phyloP scores from a whole-genome alignment of 176 grass and related monocot genomes.

The Alopecurus myosuroides region DNA sequence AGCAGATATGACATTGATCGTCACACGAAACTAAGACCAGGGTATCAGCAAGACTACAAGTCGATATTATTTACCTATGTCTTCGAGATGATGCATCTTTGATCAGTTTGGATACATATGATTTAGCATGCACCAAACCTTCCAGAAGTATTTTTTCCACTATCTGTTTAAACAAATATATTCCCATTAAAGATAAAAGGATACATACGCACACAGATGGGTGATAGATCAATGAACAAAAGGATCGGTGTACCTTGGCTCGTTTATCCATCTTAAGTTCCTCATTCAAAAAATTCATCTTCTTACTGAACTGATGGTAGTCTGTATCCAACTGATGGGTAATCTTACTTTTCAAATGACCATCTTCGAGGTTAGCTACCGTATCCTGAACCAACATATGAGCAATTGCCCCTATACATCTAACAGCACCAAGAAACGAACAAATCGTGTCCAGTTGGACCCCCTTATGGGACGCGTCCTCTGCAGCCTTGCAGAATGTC shows the following conservation, averaged over 20 bases:
- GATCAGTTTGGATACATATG: not conserved
- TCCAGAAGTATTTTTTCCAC: not conserved
- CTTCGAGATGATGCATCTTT: not conserved
- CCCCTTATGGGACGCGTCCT: not conserved
- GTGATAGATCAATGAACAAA: not conserved
- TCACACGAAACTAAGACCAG: not conserved
- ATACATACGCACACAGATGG: not conserved
- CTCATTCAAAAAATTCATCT: not conserved
- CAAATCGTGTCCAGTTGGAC: not conserved
- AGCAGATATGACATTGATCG: not conserved
- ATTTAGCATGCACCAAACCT: not conserved
- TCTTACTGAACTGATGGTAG: not conserved
- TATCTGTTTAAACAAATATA: not conserved
- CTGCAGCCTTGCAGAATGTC: not conserved
- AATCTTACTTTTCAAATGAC: not conserved
- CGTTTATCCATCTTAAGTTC: not conserved
- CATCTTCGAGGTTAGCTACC: not conserved
- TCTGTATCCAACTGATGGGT: not conserved
- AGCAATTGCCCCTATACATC: conserved; percentile 2
- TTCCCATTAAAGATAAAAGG: not conserved
- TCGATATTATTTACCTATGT: not conserved
- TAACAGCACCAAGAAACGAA: not conserved
- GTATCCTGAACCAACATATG: conserved; percentile 6
- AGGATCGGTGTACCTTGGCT: not conserved
- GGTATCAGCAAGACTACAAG: not conserved